These are phyloP conservation scores for Lycium barbarum DNA, from an alignment of 257 asterid species.

Conservation along the genomic window DNA sequence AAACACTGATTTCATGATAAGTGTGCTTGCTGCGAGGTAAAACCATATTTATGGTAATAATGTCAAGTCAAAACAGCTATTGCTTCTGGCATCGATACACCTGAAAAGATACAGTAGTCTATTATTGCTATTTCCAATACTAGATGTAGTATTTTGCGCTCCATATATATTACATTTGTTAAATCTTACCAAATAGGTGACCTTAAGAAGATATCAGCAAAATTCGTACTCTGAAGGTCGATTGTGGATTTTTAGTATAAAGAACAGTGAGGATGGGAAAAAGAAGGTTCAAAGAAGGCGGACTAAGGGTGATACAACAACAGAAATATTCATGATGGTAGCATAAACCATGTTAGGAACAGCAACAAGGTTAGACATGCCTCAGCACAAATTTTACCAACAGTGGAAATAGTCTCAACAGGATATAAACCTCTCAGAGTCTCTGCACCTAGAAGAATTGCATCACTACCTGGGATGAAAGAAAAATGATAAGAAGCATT, in stretches of 20 bases:
- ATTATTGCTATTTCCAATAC: background rate
- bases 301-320: background rate
- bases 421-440: slow-evolving; percentile 94
- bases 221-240: background rate
- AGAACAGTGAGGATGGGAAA: background rate
- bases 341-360: background rate
- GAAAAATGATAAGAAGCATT: background rate
- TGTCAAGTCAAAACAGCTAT: background rate
- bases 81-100: background rate
- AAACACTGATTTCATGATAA: slow-evolving; percentile 17
- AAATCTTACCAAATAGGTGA: background rate
- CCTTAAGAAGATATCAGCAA: background rate
- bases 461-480: slow-evolving; percentile 79
- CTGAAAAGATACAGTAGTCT: background rate
- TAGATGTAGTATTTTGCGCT: slow-evolving; percentile 15
- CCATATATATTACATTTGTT: background rate
- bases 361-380: slow-evolving; percentile 31
- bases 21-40: background rate
- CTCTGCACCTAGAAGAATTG: slow-evolving; percentile 98
- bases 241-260: background rate
- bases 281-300: background rate
- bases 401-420: slow-evolving; percentile 81
- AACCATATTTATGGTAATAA: background rate
- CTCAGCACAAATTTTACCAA: slow-evolving; percentile 90
- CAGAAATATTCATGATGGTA: background rate